Conservation (phyloP, 208 protist species). For the Leishmania gerbilli region DNA sequence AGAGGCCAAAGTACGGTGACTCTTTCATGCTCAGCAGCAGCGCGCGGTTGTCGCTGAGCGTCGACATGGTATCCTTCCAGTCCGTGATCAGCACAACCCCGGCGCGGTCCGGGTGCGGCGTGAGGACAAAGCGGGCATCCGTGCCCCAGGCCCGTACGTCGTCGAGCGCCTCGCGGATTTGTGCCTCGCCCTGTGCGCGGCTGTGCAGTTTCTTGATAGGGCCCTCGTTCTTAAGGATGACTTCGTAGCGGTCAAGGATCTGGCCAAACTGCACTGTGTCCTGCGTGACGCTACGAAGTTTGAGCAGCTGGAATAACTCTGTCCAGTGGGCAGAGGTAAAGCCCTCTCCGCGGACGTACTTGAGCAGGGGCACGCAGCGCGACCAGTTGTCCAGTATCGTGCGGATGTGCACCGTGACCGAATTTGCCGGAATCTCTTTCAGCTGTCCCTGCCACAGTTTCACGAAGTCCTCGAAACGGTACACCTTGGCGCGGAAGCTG, state of each 20-base stretch:
- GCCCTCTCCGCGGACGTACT: conserved; percentile 94
- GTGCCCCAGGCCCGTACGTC: conserved; percentile 94
- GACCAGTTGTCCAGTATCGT: conserved; percentile 87
- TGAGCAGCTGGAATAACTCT: conserved; percentile 91
- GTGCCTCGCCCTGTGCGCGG: conserved; percentile 96
- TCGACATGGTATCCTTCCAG: conserved; percentile 96
- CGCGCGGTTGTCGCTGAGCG: conserved; percentile 96
- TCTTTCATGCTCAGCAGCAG: conserved; percentile 97
- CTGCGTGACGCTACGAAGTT: conserved; percentile 76
- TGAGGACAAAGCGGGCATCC: conserved; percentile 85
- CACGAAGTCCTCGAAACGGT: conserved; percentile 96
- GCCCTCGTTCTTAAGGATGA: conserved; percentile 73
- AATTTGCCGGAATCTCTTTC: conserved; percentile 71
- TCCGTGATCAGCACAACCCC: conserved; percentile 95
- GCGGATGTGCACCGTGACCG: conserved; percentile 89
- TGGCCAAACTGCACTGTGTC: conserved; percentile 93
- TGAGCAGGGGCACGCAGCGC: conserved; percentile 86
- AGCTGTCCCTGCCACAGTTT: conserved; percentile 92
- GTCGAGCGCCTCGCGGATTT: conserved; percentile 95
- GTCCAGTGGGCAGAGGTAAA: conserved; percentile 96
- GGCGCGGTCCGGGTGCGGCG: conserved; percentile 68
- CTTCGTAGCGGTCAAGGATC: conserved; percentile 82
- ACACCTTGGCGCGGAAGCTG: conserved; percentile 92
- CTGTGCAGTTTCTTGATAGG: conserved; percentile 94
- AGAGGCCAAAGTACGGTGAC: conserved; percentile 94